Evolutionary conservation across 805 yeast species (phyloP).

Genomic region (Nakazawaea holstii): DNA sequence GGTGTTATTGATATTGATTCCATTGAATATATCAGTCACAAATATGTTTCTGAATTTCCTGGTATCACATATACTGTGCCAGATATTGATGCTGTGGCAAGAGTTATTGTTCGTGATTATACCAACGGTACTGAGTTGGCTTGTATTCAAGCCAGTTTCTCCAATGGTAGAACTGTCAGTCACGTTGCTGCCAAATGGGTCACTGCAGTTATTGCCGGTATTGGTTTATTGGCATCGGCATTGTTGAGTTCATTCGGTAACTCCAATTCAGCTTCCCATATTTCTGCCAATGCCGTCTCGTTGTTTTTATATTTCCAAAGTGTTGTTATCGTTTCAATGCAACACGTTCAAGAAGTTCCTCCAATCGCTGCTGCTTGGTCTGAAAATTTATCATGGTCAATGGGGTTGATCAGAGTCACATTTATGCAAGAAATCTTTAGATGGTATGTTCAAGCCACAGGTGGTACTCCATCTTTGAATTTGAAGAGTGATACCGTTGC

Average conservation of each 20-base stretch:
- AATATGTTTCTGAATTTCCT: slow-evolving; percentile 58
- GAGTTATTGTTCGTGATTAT: slow-evolving; percentile 39
- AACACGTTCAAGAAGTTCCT: slow-evolving; percentile 79
- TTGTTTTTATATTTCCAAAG: slow-evolving; percentile 85
- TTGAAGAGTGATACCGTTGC: slow-evolving; percentile 56
- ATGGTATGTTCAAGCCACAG: slow-evolving; percentile 85
- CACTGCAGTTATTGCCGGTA: slow-evolving; percentile 84
- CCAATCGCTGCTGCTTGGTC: slow-evolving; percentile 93
- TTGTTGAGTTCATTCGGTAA: slow-evolving; percentile 79
- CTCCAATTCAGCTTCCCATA: slow-evolving; percentile 83
- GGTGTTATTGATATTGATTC: slow-evolving; percentile 77
- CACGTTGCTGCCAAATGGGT: slow-evolving; percentile 89
- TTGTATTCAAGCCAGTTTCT: slow-evolving; percentile 70
- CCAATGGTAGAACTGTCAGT: slow-evolving; percentile 75
- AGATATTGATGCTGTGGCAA: slow-evolving; percentile 76
- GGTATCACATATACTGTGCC: slow-evolving; percentile 85
- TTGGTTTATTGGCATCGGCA: slow-evolving; percentile 82
- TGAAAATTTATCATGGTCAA: slow-evolving; percentile 90
- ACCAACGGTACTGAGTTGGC: slow-evolving; percentile 42
- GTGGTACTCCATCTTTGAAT: slow-evolving; percentile 75
- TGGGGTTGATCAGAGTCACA: slow-evolving; percentile 74
- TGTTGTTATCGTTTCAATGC: slow-evolving; percentile 79
- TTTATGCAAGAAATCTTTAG: slow-evolving; percentile 85
- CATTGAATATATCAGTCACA: slow-evolving; percentile 47
- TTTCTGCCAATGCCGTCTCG: slow-evolving; percentile 81